These are phyloP conservation scores for Paspalum notatum DNA, from an alignment of 176 grass and related monocot genomes.

Conservation along the genomic window DNA sequence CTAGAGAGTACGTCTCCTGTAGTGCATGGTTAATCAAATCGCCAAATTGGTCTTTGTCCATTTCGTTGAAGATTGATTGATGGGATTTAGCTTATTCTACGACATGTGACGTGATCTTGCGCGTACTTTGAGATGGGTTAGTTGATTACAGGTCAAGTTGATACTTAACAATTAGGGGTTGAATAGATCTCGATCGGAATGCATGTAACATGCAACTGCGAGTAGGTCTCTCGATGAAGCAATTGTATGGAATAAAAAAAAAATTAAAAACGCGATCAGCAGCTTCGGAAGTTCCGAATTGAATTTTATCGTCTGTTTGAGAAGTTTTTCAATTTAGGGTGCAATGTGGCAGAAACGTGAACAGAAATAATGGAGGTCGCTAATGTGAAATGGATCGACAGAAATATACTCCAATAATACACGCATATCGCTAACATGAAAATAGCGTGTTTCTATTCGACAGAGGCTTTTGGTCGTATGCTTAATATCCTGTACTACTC, in stretches of 20 bases:
- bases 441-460: background rate
- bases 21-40: conserved; percentile 37
- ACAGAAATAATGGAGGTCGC: background rate
- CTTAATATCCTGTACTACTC: background rate
- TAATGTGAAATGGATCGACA: background rate
- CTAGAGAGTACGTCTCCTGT: background rate
- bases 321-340: background rate
- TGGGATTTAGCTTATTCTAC: conserved; percentile 25
- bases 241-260: background rate
- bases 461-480: background rate
- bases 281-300: background rate
- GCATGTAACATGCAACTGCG: conserved; percentile 3
- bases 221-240: background rate
- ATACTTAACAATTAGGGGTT: conserved; percentile 36
- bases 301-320: background rate
- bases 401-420: too few relatives aligned
- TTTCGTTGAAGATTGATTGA: conserved; percentile 20
- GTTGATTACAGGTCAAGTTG: conserved; percentile 12
- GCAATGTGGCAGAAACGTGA: background rate
- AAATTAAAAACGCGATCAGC: background rate
- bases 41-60: conserved; percentile 28
- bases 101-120: conserved; percentile 34
- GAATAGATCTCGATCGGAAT: conserved; percentile 1
- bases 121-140: conserved; percentile 22
- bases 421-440: background rate